Conservation (phyloP, 805 yeast species). For the Metschnikowia baotianmanensis region DNA sequence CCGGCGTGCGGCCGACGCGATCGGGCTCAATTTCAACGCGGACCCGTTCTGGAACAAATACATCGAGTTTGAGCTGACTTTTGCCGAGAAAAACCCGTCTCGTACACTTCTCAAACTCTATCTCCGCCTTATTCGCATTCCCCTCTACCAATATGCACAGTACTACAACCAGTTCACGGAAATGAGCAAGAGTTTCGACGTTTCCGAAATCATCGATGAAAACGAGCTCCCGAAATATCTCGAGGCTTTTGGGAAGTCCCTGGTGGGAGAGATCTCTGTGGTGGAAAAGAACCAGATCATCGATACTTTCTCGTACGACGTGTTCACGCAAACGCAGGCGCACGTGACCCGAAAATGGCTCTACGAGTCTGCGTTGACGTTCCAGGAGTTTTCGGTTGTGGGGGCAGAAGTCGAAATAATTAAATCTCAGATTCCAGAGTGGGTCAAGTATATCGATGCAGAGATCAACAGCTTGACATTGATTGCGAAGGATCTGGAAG, state of each 20-base stretch:
- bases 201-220: conserved; percentile 25
- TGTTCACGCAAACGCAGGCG: conserved; percentile 47
- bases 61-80: conserved; percentile 46
- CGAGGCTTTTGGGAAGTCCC: conserved; percentile 22
- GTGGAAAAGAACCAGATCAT: conserved; percentile 41
- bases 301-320: conserved; percentile 42
- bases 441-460: conserved; percentile 63
- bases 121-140: conserved; percentile 50
- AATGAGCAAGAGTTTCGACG: conserved; percentile 31
- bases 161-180: conserved; percentile 56
- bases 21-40: conserved; percentile 73
- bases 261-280: conserved; percentile 27
- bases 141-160: conserved; percentile 83
- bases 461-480: too few species aligned
- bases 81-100: conserved; percentile 11
- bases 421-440: conserved; percentile 44
- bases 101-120: conserved; percentile 40
- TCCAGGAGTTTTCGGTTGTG: conserved; percentile 47
- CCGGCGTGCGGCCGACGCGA: conserved; percentile 43
- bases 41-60: conserved; percentile 83
- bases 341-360: conserved; percentile 64
- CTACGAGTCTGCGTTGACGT: conserved; percentile 63
- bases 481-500: too few species aligned
- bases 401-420: too few species aligned
- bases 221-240: conserved; percentile 21